These are phyloP conservation scores for Aspergillus chevalieri DNA, from an alignment of 2,329 filamentous ascomycete genomes.

Conservation along the genomic window DNA sequence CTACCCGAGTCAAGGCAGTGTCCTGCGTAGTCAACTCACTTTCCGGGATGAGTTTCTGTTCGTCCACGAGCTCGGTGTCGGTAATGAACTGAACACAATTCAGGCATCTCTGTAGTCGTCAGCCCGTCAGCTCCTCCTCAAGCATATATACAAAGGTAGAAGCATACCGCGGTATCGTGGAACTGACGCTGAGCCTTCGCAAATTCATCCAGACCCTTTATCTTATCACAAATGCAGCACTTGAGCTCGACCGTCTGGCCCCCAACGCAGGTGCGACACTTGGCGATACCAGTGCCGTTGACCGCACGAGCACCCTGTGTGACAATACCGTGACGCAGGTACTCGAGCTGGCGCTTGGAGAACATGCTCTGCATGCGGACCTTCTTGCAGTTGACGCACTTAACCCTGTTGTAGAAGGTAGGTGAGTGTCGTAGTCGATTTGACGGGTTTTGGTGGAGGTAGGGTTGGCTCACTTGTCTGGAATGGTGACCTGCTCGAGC, in stretches of 20 bases:
- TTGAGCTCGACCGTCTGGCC: slow-evolving; percentile 41
- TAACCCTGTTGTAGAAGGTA: slow-evolving; percentile 29
- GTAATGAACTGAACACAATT: slow-evolving; percentile 30
- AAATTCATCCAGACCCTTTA: slow-evolving; percentile 45
- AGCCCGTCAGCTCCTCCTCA: slow-evolving; percentile 3
- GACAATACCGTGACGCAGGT: slow-evolving; percentile 23
- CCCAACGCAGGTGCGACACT: slow-evolving; percentile 43
- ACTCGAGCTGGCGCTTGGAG: slow-evolving; percentile 44
- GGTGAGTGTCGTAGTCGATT: neutral
- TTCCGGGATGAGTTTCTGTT: slow-evolving; percentile 19
- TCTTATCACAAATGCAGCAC: slow-evolving; percentile 43
- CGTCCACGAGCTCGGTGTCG: slow-evolving; percentile 29
- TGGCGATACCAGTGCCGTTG: slow-evolving; percentile 20
- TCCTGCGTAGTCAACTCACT: slow-evolving; percentile 7
- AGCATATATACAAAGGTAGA: neutral
- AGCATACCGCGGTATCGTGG: slow-evolving; percentile 42
- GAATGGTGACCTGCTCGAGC: slow-evolving; percentile 21
- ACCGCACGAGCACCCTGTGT: slow-evolving; percentile 10
- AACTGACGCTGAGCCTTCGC: slow-evolving; percentile 44
- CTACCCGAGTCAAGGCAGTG: slow-evolving; percentile 6
- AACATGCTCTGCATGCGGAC: slow-evolving; percentile 32
- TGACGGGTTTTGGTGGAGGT: slow-evolving; percentile 1
- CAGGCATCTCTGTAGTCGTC: slow-evolving; percentile 34
- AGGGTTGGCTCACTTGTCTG: slow-evolving; percentile 24
- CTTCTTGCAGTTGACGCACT: slow-evolving; percentile 44